Evolutionary conservation across 2,329 filamentous ascomycete species (phyloP).

Genomic region (Parafenestella ontariensis): DNA sequence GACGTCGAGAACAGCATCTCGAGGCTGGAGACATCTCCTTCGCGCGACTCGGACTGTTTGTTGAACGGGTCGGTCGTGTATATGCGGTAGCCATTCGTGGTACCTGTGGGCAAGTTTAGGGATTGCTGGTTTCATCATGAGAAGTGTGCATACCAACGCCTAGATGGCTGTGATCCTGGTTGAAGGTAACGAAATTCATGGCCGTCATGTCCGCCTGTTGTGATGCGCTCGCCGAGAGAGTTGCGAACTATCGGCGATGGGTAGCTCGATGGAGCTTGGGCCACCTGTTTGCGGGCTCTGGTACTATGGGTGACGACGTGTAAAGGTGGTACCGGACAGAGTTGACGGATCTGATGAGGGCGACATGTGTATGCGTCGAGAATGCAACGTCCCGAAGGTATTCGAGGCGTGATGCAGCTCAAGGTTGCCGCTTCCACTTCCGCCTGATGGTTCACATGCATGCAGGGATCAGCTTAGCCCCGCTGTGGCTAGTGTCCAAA

Average conservation of each 20-base stretch:
- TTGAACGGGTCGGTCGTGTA: constrained; percentile 97
- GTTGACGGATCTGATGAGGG: constrained; percentile 5
- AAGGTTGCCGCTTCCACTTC: constrained; percentile 13
- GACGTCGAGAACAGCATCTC: constrained; percentile 99
- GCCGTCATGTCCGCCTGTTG: constrained; percentile 39
- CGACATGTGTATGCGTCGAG: constrained; percentile 18
- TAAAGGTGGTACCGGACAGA: constrained; percentile 3
- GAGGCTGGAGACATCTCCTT: constrained; percentile 93
- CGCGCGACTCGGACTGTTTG: constrained; percentile 92
- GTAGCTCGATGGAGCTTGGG: constrained; percentile 29
- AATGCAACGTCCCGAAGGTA: not conserved
- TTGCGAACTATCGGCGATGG: constrained; percentile 10
- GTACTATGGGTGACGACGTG: constrained; percentile 19
- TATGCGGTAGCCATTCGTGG: constrained; percentile 91
- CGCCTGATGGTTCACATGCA: constrained; percentile 18
- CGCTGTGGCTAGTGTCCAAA: constrained; percentile 30
- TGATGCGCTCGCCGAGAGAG: constrained; percentile 7
- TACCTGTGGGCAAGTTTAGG: constrained; percentile 63
- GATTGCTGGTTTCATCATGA: not conserved
- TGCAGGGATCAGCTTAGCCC: constrained; percentile 33
- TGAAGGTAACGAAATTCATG: constrained; percentile 99
- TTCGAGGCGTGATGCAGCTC: constrained; percentile 6
- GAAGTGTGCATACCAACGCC: constrained; percentile 75
- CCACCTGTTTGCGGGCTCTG: constrained; percentile 16
- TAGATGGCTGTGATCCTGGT: constrained; percentile 97